Evolutionary conservation across 1,284 basidiomycete genomes (phyloP).

Genomic region (Ustanciosporium gigantosporum): DNA sequence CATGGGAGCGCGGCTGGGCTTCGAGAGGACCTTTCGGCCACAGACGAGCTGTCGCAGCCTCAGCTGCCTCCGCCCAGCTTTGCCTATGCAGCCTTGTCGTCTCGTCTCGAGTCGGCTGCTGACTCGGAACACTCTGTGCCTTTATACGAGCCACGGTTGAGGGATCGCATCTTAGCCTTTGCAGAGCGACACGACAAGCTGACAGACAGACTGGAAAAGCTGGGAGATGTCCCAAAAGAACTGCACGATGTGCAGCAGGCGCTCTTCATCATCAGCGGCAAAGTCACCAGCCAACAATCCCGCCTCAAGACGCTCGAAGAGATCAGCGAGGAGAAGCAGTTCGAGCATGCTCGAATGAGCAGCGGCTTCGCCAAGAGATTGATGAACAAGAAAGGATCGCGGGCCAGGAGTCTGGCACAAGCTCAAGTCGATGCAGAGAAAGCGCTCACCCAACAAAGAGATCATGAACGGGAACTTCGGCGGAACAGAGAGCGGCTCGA

Average conservation of each 20-base stretch:
- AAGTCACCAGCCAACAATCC: slow-evolving; percentile 24
- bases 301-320: slow-evolving; percentile 21
- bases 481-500: slow-evolving; percentile 3
- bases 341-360: slow-evolving; percentile 13
- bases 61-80: not conserved
- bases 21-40: too few relatives aligned
- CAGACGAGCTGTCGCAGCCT: too few relatives aligned
- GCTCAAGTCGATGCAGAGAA: slow-evolving; percentile 13
- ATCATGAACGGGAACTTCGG: slow-evolving; percentile 15
- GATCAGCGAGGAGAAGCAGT: slow-evolving; percentile 11
- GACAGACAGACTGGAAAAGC: slow-evolving; percentile 6
- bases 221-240: slow-evolving; percentile 24
- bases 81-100: too few relatives aligned
- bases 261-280: slow-evolving; percentile 24
- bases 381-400: slow-evolving; percentile 20
- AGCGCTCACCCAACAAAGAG: slow-evolving; percentile 11
- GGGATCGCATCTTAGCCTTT: slow-evolving; percentile 14
- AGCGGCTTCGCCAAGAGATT: slow-evolving; percentile 23
- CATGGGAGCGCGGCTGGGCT: too few relatives aligned
- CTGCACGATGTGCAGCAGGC: slow-evolving; percentile 19
- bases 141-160: slow-evolving; percentile 24
- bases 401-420: slow-evolving; percentile 6
- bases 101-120: too few relatives aligned
- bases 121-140: slow-evolving; percentile 16
- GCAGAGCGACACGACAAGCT: slow-evolving; percentile 22